phyloP scores from a whole-genome alignment of 2,329 filamentous ascomycete species.

The Xylaria sp. region DNA sequence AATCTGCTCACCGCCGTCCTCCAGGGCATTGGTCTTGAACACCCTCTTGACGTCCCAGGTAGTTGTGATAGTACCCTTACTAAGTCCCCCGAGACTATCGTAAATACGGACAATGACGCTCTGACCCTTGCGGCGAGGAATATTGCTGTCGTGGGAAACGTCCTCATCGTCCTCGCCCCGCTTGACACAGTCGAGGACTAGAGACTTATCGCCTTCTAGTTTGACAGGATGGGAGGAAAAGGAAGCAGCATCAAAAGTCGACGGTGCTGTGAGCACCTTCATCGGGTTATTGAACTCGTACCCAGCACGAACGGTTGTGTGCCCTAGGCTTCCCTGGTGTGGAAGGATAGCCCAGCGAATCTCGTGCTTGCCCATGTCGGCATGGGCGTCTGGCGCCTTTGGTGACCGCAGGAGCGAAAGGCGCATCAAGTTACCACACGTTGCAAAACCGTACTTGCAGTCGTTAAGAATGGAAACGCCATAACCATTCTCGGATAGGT shows the following conservation, averaged over 20 bases:
- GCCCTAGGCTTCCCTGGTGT: constrained; percentile 77
- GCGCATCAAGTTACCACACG: constrained; percentile 88
- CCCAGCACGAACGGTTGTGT: constrained; percentile 81
- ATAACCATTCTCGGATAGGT: constrained; percentile 87
- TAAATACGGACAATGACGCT: constrained; percentile 89
- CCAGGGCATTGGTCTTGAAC: constrained; percentile 85
- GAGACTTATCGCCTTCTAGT: constrained; percentile 71
- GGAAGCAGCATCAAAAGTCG: constrained; percentile 47
- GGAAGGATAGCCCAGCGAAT: constrained; percentile 94
- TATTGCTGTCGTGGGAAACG: constrained; percentile 68
- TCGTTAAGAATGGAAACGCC: constrained; percentile 95
- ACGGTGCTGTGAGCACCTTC: constrained; percentile 60
- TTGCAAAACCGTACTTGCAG: constrained; percentile 95
- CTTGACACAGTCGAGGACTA: constrained; percentile 91
- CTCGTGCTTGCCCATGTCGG: constrained; percentile 89
- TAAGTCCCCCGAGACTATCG: constrained; percentile 86
- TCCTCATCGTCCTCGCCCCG: constrained; percentile 90
- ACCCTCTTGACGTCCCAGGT: constrained; percentile 78
- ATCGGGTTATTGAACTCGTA: constrained; percentile 92
- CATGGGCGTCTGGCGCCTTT: constrained; percentile 92
- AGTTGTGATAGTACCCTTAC: constrained; percentile 75
- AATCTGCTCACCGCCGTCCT: constrained; percentile 82
- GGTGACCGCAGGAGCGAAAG: constrained; percentile 86
- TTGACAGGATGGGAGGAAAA: constrained; percentile 64
- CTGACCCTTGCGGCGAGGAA: constrained; percentile 75